phyloP scores from a whole-genome alignment of 1,284 basidiomycete genomes.

The Moesziomyces aphidis region DNA sequence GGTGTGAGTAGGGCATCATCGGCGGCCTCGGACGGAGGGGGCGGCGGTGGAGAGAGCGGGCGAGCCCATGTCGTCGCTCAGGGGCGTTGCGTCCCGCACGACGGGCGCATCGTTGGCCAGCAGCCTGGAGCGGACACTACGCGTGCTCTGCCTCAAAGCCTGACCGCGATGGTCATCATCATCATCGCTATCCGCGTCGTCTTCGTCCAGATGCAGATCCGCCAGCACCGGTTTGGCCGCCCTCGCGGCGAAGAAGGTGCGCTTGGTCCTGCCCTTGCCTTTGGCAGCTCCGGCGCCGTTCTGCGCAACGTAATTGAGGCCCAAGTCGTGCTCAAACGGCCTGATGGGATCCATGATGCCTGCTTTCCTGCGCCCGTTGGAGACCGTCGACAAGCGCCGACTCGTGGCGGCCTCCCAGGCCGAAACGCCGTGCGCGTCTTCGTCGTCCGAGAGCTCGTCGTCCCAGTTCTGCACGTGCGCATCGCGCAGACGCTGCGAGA shows the following conservation, averaged over 20 bases:
- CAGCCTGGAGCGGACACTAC: constrained; percentile 11
- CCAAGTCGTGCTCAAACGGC: constrained; percentile 43
- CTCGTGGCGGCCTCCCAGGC: constrained; percentile 25
- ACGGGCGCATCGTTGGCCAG: background rate
- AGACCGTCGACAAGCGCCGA: constrained; percentile 9
- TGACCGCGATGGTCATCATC: constrained; percentile 11
- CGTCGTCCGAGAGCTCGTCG: constrained; percentile 64
- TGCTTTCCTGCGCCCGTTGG: constrained; percentile 14
- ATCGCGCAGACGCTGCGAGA: constrained; percentile 61
- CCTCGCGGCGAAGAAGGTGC: constrained; percentile 49
- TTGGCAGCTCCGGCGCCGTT: constrained; percentile 37
- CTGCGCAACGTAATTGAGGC: constrained; percentile 33
- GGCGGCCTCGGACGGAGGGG: constrained; percentile 10
- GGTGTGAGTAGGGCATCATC: constrained; percentile 2
- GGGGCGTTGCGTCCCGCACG: constrained; percentile 30
- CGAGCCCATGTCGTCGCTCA: constrained; percentile 44
- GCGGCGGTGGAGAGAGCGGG: constrained; percentile 26
- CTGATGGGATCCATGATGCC: constrained; percentile 44
- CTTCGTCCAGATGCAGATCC: constrained; percentile 36
- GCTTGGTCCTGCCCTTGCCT: constrained; percentile 43
- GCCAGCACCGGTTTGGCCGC: constrained; percentile 43
- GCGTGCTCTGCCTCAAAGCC: constrained; percentile 1
- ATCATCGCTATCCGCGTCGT: constrained; percentile 25
- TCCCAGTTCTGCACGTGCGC: constrained; percentile 57
- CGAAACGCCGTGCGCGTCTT: constrained; percentile 16